Evolutionary conservation across 2,329 filamentous ascomycete species (phyloP).

Genomic region (Colletotrichum cereale): DNA sequence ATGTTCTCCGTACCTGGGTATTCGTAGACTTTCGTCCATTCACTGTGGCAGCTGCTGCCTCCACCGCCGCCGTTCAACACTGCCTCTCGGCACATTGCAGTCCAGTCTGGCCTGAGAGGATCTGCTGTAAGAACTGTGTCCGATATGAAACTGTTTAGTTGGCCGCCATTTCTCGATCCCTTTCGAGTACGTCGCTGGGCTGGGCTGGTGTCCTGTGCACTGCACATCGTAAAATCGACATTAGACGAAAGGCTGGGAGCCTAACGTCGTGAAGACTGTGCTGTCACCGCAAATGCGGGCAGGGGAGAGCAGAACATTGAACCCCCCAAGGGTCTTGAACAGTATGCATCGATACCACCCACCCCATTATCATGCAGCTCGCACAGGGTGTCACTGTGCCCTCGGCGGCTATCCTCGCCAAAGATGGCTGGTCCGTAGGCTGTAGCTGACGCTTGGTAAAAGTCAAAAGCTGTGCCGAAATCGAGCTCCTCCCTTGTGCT

Average conservation of each 20-base stretch:
- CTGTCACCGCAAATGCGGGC: slow-evolving; percentile 20
- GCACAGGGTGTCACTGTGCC: slow-evolving; percentile 14
- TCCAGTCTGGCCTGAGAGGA: slow-evolving; percentile 10
- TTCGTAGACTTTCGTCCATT: not conserved
- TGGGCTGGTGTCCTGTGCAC: slow-evolving; percentile 12
- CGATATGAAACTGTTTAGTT: slow-evolving; percentile 26
- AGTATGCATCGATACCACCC: slow-evolving; percentile 30
- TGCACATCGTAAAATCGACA: slow-evolving; percentile 2
- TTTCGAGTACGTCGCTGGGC: slow-evolving; percentile 3
- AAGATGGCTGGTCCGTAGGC: slow-evolving; percentile 7
- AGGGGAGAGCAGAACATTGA: slow-evolving; percentile 10
- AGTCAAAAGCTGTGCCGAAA: not conserved
- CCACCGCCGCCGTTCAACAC: slow-evolving; percentile 15
- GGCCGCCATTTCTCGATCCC: not conserved
- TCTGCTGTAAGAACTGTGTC: slow-evolving; percentile 34
- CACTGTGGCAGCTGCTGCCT: not conserved
- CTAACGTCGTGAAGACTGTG: not conserved
- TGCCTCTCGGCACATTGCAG: slow-evolving; percentile 19
- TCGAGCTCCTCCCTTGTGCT: not conserved
- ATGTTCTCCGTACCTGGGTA: slow-evolving; percentile 1
- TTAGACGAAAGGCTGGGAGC: slow-evolving; percentile 13
- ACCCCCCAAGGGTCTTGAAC: slow-evolving; percentile 30
- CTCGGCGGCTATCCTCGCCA: slow-evolving; percentile 6
- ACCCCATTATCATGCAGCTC: slow-evolving; percentile 16
- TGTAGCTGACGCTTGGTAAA: not conserved